These are phyloP conservation scores for slime mould (Dictyostelium discoideum) DNA, from an alignment of 78 protist genomes.

Conservation along the genomic window DNA sequence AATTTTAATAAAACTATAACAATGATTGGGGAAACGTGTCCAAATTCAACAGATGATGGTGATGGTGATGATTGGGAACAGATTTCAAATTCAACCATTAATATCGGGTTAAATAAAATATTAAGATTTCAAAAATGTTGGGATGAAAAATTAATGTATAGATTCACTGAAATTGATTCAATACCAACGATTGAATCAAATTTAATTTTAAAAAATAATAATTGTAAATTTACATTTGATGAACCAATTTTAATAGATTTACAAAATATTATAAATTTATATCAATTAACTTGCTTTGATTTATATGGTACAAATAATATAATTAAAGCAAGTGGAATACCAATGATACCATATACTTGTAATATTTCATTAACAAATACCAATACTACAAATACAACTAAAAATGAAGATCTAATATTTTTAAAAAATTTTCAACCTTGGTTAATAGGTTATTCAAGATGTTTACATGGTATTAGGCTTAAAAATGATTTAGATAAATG, in stretches of 20 bases:
- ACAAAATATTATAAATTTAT: neutral
- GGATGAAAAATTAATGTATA: neutral
- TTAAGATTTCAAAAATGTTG: conserved; percentile 24
- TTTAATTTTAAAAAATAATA: neutral
- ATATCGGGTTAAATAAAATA: conserved; percentile 7
- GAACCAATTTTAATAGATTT: neutral
- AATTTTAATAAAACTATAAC: neutral
- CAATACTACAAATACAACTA: too few species aligned
- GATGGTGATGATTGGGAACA: neutral
- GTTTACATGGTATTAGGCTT: conserved; percentile 18
- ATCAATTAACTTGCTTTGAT: neutral
- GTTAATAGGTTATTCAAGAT: neutral
- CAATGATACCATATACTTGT: neutral
- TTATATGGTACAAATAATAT: neutral
- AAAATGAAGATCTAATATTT: neutral
- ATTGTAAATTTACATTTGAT: neutral
- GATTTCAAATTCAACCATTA: neutral
- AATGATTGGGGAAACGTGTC: neutral
- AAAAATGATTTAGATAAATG: neutral
- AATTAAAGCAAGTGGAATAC: neutral
- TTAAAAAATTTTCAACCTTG: neutral
- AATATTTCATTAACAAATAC: neutral
- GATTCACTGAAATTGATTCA: neutral
- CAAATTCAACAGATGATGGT: neutral
- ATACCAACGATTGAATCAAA: neutral